Evolutionary conservation across 1,284 basidiomycete genomes (phyloP).

Genomic region (Irpex lacteus): DNA sequence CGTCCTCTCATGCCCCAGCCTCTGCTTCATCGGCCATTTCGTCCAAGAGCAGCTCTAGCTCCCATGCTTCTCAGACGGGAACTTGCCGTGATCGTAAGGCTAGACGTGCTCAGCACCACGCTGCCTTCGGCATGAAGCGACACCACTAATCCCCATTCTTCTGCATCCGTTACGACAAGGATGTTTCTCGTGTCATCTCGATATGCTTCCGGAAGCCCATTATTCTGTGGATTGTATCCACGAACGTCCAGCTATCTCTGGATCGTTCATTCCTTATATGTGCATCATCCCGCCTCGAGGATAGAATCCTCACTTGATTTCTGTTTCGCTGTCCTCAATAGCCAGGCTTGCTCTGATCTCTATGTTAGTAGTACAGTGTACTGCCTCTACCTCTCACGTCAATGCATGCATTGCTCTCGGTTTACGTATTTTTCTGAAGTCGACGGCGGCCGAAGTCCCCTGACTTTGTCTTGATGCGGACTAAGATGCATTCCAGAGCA

Average conservation of each 20-base stretch:
- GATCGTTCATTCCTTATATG: not conserved
- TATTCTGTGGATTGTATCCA: slow-evolving; percentile 21
- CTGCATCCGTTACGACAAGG: slow-evolving; percentile 3
- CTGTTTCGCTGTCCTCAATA: not conserved
- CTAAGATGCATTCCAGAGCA: not conserved
- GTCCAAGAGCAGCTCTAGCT: slow-evolving; percentile 8
- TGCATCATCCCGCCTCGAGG: slow-evolving; percentile 6
- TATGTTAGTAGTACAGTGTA: not conserved
- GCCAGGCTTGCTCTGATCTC: not conserved
- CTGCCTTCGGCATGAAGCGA: slow-evolving; percentile 21
- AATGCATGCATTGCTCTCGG: slow-evolving; percentile 9
- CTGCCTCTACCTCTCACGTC: not conserved
- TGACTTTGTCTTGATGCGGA: not conserved
- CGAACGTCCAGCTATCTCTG: slow-evolving; percentile 9
- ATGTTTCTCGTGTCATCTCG: slow-evolving; percentile 16
- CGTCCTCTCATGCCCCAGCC: slow-evolving; percentile 8
- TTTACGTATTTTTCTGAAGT: slow-evolving; percentile 1
- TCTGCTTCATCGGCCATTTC: not conserved
- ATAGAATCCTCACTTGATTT: slow-evolving; percentile 14
- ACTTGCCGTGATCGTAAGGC: slow-evolving; percentile 16
- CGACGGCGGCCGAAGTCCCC: not conserved
- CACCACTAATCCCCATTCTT: slow-evolving; percentile 20
- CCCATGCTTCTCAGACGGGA: slow-evolving; percentile 20
- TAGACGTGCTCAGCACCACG: slow-evolving; percentile 19
- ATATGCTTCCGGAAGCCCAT: slow-evolving; percentile 28